These are phyloP conservation scores for Moricandia arvensis DNA, from an alignment of 345 rosid species.

Conservation along the genomic window DNA sequence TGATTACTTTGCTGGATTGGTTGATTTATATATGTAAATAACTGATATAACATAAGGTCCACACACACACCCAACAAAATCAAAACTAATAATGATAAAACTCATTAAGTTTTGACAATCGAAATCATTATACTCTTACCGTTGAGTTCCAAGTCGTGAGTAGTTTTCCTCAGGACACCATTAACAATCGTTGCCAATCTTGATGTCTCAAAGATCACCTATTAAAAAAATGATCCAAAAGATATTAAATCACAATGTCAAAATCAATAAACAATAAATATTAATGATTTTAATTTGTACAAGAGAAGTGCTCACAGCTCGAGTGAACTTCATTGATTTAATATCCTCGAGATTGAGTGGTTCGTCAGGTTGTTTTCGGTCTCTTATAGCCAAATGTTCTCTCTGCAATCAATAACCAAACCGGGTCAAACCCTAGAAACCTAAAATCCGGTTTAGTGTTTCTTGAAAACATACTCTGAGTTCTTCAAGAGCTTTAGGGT, in stretches of 20 bases:
- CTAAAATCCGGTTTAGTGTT: not conserved
- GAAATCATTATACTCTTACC: slow-evolving; percentile 43
- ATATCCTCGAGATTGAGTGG: slow-evolving; percentile 65
- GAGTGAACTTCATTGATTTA: slow-evolving; percentile 79
- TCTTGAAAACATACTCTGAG: slow-evolving; percentile 51
- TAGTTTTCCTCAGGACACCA: slow-evolving; percentile 78
- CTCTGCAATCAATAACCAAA: slow-evolving; percentile 42
- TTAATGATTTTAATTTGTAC: not conserved
- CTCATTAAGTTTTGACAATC: not conserved
- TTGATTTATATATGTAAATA: slow-evolving; percentile 57
- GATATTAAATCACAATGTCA: slow-evolving; percentile 9
- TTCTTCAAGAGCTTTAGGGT: slow-evolving; percentile 66
- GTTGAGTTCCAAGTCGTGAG: slow-evolving; percentile 69
- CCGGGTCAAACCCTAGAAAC: not conserved
- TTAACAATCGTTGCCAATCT: slow-evolving; percentile 83
- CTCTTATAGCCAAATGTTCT: slow-evolving; percentile 72
- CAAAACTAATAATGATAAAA: not conserved
- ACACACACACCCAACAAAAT: slow-evolving; percentile 19
- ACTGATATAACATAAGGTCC: slow-evolving; percentile 55
- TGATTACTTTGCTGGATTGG: slow-evolving; percentile 61
- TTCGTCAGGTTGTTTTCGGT: slow-evolving; percentile 56
- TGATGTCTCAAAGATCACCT: slow-evolving; percentile 78
- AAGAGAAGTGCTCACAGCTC: slow-evolving; percentile 62
- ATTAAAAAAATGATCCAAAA: slow-evolving; percentile 25
- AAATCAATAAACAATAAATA: not conserved